Conservation (phyloP, 495 filamentous ascomycete species). For the Annulohypoxylon maeteangense region DNA sequence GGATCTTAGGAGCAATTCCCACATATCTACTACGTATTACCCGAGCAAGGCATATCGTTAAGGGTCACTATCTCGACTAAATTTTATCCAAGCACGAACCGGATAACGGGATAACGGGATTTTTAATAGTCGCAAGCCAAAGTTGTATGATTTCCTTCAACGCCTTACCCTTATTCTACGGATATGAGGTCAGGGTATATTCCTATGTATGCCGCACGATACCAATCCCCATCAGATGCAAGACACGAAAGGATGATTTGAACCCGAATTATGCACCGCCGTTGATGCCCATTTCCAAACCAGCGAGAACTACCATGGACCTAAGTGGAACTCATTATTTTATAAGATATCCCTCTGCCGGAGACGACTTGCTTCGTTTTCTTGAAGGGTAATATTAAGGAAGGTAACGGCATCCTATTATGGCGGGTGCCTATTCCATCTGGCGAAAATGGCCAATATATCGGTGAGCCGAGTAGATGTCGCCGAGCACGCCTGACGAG, state of each 20-base stretch:
- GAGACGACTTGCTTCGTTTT: conserved; percentile 15
- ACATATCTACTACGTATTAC: no score
- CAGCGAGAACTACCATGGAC: conserved; percentile 17
- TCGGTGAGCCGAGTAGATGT: conserved; percentile 25
- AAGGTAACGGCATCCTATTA: not conserved
- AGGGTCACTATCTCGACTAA: not conserved
- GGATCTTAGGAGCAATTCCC: no score
- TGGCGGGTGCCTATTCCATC: conserved; percentile 3
- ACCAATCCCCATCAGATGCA: conserved; percentile 17
- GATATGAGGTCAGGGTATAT: conserved; percentile 37
- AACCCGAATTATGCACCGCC: conserved; percentile 31
- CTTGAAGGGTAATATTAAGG: conserved; percentile 20
- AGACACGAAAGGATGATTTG: conserved; percentile 27
- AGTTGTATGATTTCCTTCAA: conserved; percentile 22
- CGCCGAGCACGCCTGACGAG: not conserved
- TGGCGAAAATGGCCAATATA: not conserved
- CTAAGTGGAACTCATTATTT: conserved; percentile 15
- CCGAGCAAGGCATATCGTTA: not conserved
- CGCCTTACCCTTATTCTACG: conserved; percentile 38
- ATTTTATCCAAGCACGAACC: conserved; percentile 9
- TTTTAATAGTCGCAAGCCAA: conserved; percentile 10
- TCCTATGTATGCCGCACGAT: conserved; percentile 36
- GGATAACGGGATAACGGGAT: not conserved
- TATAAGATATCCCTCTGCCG: conserved; percentile 8
- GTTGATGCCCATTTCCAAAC: conserved; percentile 6